Conservation (phyloP, 2,329 filamentous ascomycete species). For the Pezicula carpinea region DNA sequence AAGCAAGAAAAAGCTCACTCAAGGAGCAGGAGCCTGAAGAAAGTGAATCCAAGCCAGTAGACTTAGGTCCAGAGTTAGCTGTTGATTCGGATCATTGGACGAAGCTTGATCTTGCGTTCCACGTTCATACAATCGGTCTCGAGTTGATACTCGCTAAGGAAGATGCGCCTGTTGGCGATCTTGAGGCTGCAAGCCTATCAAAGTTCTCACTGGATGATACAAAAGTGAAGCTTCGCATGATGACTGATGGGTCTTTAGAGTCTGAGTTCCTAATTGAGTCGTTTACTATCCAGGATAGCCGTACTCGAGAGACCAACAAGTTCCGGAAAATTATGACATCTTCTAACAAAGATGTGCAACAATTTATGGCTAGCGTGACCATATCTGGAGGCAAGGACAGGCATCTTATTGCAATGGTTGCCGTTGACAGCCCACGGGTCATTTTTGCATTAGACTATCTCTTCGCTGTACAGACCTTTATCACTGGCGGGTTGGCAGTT, state of each 20-base stretch:
- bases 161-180: conserved; percentile 70
- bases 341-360: conserved; percentile 90
- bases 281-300: conserved; percentile 90
- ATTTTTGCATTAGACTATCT: conserved; percentile 96
- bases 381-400: conserved; percentile 82
- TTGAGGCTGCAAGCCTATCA: conserved; percentile 78
- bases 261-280: conserved; percentile 90
- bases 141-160: conserved; percentile 79
- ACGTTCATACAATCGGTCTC: conserved; percentile 79
- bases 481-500: conserved; percentile 64
- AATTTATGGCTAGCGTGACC: conserved; percentile 96
- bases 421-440: conserved; percentile 87
- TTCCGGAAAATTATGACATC: conserved; percentile 98
- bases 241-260: conserved; percentile 86
- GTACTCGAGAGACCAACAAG: conserved; percentile 86
- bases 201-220: conserved; percentile 94
- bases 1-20: conserved; percentile 16
- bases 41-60: conserved; percentile 40
- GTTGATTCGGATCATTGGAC: conserved; percentile 74
- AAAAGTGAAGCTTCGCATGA: conserved; percentile 84
- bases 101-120: conserved; percentile 87
- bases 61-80: conserved; percentile 67
- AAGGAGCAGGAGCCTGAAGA: conserved; percentile 6
- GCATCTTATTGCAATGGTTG: conserved; percentile 84
- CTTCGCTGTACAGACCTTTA: conserved; percentile 81